Base-by-base conservation (phyloP, 495 filamentous ascomycete genomes). In the Neurospora sp. region DNA sequence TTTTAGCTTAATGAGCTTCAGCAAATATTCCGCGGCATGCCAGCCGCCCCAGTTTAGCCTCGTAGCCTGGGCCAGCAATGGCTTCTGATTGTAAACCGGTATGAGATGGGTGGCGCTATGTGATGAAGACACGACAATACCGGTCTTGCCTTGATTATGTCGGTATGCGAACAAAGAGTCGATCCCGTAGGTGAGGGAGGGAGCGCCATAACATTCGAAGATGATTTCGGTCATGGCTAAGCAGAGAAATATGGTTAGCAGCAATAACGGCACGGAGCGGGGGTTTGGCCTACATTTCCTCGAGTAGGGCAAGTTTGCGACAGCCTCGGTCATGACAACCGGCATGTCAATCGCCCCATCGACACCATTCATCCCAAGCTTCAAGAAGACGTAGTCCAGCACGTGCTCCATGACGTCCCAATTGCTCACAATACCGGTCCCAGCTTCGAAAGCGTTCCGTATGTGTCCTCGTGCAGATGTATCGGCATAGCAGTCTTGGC, bases 381-480 rank as follows among this genome's bases (percentile, higher is more conserved):
- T 97, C 69, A 97, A 83, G 81, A 99, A 98, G 38, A 94, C 85
- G 78, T 97, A 96, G 80, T 99, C 96, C 71, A 99, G 81, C 35
- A 97, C 85, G 41, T 93, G 93, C 80, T 99, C 96, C 89, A 97
- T 92, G 18, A 93, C 94, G 80, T 99, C 96, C 93, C 96, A 99
- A 80, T 98, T 99, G 78, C 92, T 93, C 62, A 98, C 90, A 39
- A 99, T 91, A 72, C 94, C 95, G 60, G 89, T 93, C 27, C 93
- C 94, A 5, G 92, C 89, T 78, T 99, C 96, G 77, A 98, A 99
- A 0, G 93, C 91, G 82, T 93, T 92, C 75, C 93, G 90, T 41
- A 96, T 90, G 79, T 98, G 95, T 9, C 95, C 93, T 23, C 93
- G 87, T 12, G 96, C 93, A 1, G 94, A 97, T 31, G 95, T 95